Evolutionary conservation across 2,329 filamentous ascomycete genomes (phyloP), one percentile per base, ranked within the genome.

Genomic region (Cryphonectria radicalis): DNA sequence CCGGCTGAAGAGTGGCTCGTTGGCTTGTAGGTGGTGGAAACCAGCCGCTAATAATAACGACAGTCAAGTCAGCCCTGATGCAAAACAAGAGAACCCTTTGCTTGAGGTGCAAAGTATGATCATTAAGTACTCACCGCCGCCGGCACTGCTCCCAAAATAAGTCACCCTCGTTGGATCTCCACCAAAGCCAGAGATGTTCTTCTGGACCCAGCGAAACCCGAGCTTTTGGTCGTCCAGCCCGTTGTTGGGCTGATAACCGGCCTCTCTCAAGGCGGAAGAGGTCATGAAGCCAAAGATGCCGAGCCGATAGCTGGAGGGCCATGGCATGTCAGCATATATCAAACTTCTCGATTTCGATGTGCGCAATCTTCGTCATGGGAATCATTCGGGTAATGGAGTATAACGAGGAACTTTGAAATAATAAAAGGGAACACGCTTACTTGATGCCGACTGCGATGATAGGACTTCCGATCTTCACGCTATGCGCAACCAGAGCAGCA

Each of bases 381-480:
- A 55, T 35, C 14, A 7, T 46, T 19, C 3, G 32, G 3, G 37
- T 11, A 10, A 37, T 37, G 0, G 22, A 22, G 19, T 22, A 7
- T 50, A 22, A 50, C 8, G 22, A 53, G 37, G 8, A 40, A 40
- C 37, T 40, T 40, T 11, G 37, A n/a, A n/a, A n/a, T n/a, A n/a
- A n/a, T n/a, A 11, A 57, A 25, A 3, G 28, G n/a, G 53, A n/a
- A n/a, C 25, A 8, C 55, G 63, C 79, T 73, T 75, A 85, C 83
- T 84, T 85, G 68, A 84, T 81, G 0, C 78, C 77, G 11, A 85
- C 80, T 4, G 80, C 82, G 63, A 89, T 82, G 4, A 87, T 79
- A 0, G 86, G 86, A 40, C 81, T 79, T 0, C 80, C 82, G 25
- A 80, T 80, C 19, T 83, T 80, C 0, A 77, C 76, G 0, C 84